These are phyloP conservation scores for Chalara sp. DNA, from an alignment of 2,329 filamentous ascomycete genomes.

Conservation along the genomic window DNA sequence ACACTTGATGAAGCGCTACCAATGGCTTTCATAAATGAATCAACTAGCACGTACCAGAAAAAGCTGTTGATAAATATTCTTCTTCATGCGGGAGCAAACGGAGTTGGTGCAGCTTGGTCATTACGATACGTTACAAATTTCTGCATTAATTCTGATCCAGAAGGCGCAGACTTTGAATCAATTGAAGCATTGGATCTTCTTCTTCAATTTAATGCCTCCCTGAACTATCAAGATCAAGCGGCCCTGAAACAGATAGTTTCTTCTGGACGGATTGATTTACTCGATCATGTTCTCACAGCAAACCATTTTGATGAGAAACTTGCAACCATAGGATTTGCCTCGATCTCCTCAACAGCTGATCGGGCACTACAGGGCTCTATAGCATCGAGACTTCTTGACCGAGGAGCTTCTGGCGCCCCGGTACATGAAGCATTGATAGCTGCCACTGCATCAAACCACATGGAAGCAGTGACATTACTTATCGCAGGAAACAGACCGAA, in stretches of 20 bases:
- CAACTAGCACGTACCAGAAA: no score
- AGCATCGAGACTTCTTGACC: slow-evolving; percentile 2
- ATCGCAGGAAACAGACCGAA: background rate
- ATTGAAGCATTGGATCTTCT: no score
- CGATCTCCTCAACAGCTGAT: background rate
- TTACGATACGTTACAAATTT: no score
- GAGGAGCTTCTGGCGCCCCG: slow-evolving; percentile 1
- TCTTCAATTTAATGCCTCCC: no score
- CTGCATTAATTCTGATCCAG: no score
- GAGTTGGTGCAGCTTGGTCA: no score
- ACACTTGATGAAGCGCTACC: background rate
- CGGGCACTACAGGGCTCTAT: background rate
- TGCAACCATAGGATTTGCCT: slow-evolving; percentile 2
- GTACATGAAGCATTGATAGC: slow-evolving; percentile 5
- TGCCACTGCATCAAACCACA: slow-evolving; percentile 2
- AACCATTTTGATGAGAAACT: background rate
- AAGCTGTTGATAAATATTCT: no score
- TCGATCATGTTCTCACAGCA: slow-evolving; percentile 1
- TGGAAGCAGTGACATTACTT: slow-evolving; percentile 2
- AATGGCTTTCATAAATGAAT: no score
- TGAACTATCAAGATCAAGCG: no score
- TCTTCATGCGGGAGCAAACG: no score
- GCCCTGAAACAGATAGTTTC: no score
- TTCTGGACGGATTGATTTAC: background rate
- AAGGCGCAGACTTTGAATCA: no score